These are phyloP conservation scores for Nissolia schottii DNA, from an alignment of 306 rosid genomes.

Conservation along the genomic window DNA sequence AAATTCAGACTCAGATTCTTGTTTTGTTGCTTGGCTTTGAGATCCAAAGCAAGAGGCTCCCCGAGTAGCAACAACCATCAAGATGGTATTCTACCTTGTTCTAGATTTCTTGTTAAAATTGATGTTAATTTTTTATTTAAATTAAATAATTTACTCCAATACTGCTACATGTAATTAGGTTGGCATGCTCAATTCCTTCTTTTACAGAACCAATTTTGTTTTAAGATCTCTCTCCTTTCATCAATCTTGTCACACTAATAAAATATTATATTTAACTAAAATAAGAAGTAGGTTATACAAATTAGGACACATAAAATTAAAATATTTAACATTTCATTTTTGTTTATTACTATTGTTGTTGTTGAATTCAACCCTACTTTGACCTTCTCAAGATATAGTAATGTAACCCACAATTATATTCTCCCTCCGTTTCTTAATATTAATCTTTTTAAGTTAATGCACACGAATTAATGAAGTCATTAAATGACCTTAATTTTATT, in stretches of 20 bases:
- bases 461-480: too few relatives aligned
- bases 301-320: background rate
- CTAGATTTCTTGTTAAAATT: background rate
- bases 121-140: background rate
- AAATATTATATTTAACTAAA: background rate
- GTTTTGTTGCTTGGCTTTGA: conserved; percentile 40
- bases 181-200: background rate
- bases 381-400: background rate
- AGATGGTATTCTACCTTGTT: conserved; percentile 29
- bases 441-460: too few relatives aligned
- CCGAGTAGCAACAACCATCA: background rate
- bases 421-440: too few relatives aligned
- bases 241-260: background rate
- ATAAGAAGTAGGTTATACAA: background rate
- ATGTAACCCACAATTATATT: background rate
- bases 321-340: background rate
- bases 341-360: background rate
- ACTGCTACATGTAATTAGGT: background rate
- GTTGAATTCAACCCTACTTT: background rate
- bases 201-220: background rate
- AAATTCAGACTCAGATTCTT: conserved; percentile 39
- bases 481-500: too few relatives aligned
- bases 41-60: conserved; percentile 23
- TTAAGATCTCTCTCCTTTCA: background rate
- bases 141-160: too few relatives aligned